phyloP scores from a whole-genome alignment of 306 rosid species.

The Ochetophila trinervis region DNA sequence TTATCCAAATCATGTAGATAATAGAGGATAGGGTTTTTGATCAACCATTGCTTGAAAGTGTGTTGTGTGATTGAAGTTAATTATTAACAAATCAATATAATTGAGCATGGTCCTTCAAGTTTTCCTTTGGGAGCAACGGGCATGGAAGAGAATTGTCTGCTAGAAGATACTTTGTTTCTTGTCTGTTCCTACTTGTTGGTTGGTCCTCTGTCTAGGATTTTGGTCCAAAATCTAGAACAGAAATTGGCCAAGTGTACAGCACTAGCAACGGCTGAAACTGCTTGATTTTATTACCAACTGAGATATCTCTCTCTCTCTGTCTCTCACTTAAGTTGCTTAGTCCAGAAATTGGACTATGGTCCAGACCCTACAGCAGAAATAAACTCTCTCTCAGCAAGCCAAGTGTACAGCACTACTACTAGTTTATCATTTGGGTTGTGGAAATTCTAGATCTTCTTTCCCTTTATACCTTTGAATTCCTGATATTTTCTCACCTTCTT shows the following conservation, averaged over 20 bases:
- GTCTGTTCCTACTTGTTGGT: conserved; percentile 8
- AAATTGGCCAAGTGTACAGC: conserved; percentile 45
- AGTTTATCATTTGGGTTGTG: too few species aligned
- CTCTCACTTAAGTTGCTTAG: background rate
- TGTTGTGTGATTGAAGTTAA: background rate
- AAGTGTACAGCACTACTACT: background rate
- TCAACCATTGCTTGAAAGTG: background rate
- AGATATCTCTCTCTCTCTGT: background rate
- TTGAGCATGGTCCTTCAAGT: background rate
- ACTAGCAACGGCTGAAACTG: conserved; percentile 32
- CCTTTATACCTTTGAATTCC: too few species aligned
- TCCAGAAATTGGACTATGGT: conserved; percentile 4
- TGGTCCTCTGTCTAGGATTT: background rate
- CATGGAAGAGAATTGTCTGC: background rate
- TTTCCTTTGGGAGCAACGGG: background rate
- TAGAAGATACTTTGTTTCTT: background rate
- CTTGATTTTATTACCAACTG: conserved; percentile 8
- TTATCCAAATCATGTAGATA: background rate
- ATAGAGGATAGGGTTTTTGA: background rate
- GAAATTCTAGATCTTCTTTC: too few species aligned
- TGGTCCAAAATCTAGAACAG: background rate
- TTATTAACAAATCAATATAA: background rate
- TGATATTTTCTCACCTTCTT: too few species aligned
- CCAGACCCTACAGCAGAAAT: background rate
- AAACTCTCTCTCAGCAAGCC: background rate